A percentile compares a stretch with the other conserved stretches of the same genome.
These are phyloP conservation scores for Leishmania tropica DNA, from an alignment of 208 protist species.

Conservation along the genomic window DNA sequence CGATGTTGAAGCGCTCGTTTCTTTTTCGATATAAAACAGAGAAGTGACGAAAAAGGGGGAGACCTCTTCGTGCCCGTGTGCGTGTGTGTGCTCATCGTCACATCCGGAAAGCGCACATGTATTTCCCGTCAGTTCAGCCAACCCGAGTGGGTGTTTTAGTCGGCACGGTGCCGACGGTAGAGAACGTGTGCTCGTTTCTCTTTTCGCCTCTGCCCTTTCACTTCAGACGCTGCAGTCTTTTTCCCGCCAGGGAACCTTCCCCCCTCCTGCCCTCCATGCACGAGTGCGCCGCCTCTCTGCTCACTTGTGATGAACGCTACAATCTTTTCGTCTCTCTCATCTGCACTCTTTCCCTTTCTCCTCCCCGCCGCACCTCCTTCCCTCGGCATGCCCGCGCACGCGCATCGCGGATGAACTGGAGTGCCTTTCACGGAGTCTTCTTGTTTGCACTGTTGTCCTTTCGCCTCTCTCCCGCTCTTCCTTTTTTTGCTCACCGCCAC, in stretches of 20 bases:
- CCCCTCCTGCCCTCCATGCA: slow-evolving; percentile 98
- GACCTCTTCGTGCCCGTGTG: too few species aligned
- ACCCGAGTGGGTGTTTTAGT: too few species aligned
- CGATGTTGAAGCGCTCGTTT: too few species aligned
- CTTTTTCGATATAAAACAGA: too few species aligned
- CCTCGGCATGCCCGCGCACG: background rate
- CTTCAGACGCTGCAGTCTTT: too few species aligned
- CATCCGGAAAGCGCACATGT: too few species aligned
- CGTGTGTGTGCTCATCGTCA: too few species aligned
- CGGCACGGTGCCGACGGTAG: too few species aligned
- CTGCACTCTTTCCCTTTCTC: background rate
- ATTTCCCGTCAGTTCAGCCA: too few species aligned
- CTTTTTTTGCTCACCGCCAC: background rate
- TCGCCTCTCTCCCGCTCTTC: background rate
- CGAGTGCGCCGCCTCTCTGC: slow-evolving; percentile 84
- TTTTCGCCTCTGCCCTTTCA: too few species aligned
- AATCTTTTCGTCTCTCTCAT: slow-evolving; percentile 21
- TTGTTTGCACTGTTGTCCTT: background rate
- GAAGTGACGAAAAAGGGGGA: too few species aligned
- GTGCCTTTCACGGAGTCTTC: background rate
- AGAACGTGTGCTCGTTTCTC: too few species aligned
- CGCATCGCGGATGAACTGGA: background rate
- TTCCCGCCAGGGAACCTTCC: slow-evolving; percentile 86
- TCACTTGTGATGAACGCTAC: slow-evolving; percentile 48
- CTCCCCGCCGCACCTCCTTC: background rate